phyloP scores from a whole-genome alignment of 225 moss, liverwort and hornwort genomes.

The Pseudisothecium myosuroides region DNA sequence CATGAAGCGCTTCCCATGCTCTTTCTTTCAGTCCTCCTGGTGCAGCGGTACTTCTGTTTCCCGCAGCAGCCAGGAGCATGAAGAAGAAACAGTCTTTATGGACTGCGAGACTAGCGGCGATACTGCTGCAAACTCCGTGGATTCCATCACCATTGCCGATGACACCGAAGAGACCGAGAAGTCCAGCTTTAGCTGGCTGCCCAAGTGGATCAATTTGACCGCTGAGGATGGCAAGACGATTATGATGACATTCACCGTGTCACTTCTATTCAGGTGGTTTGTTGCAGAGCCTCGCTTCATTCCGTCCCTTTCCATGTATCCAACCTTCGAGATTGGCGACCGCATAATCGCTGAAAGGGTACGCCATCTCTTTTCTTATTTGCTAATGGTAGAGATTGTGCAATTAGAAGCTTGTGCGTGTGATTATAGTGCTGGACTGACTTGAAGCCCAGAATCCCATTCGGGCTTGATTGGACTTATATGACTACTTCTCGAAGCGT shows the following conservation, averaged over 20 bases:
- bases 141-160: conserved; percentile 23
- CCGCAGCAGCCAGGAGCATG: conserved; percentile 21
- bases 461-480: background rate
- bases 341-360: conserved; percentile 99
- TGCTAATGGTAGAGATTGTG: background rate
- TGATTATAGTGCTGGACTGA: background rate
- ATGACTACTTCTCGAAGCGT: background rate
- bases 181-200: conserved; percentile 64
- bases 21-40: conserved; percentile 46
- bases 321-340: conserved; percentile 92
- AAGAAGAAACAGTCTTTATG: conserved; percentile 15
- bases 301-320: conserved; percentile 94
- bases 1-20: conserved; percentile 36
- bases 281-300: conserved; percentile 94
- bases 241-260: conserved; percentile 76
- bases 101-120: conserved; percentile 6
- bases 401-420: background rate
- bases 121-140: background rate
- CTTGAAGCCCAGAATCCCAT: background rate
- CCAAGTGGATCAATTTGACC: conserved; percentile 76
- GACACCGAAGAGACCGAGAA: conserved; percentile 20
- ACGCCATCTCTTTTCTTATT: background rate
- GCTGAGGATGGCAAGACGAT: conserved; percentile 95
- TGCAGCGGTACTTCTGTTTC: conserved; percentile 17
- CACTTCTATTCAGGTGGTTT: conserved; percentile 83